A percentile compares a stretch with the other conserved stretches of the same genome.
Conservation (phyloP, 2,329 filamentous ascomycete species). For the Cercospora citrullina region DNA sequence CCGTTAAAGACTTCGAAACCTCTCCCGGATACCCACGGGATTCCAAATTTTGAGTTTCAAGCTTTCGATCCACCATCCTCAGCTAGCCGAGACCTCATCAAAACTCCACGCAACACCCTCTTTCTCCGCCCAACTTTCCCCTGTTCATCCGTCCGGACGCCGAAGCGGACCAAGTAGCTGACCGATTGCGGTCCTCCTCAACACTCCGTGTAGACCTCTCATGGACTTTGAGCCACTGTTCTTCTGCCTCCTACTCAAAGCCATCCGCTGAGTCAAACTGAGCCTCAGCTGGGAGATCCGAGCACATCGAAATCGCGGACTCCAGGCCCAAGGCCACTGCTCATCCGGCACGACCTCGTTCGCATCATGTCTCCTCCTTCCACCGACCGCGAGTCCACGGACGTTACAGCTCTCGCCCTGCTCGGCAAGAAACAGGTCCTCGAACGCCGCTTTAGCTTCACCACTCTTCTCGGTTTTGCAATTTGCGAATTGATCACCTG, state of each 20-base stretch:
- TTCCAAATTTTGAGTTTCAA: neutral
- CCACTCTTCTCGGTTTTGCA: conserved; percentile 48
- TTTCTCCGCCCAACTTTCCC: neutral
- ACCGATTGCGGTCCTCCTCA: conserved; percentile 6
- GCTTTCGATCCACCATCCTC: conserved; percentile 5
- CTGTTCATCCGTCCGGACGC: neutral
- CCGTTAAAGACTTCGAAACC: neutral
- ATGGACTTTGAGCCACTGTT: conserved; percentile 39
- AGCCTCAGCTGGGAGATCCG: neutral
- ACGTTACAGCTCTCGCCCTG: conserved; percentile 43
- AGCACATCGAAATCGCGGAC: too few relatives aligned
- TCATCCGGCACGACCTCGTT: neutral
- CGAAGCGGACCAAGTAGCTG: neutral
- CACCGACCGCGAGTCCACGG: conserved; percentile 26
- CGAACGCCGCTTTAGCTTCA: conserved; percentile 46
- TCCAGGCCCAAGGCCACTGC: too few relatives aligned
- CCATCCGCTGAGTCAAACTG: conserved; percentile 28
- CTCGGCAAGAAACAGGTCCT: conserved; percentile 51
- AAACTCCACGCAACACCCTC: neutral
- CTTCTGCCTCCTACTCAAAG: conserved; percentile 39
- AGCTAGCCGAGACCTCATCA: conserved; percentile 7
- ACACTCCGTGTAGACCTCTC: conserved; percentile 7
- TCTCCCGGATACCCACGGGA: neutral
- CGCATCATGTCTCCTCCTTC: conserved; percentile 26
- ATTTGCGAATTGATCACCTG: conserved; percentile 50